These are phyloP conservation scores for Ceratobasidium sp. DNA, from an alignment of 1,284 basidiomycete species.

Conservation along the genomic window DNA sequence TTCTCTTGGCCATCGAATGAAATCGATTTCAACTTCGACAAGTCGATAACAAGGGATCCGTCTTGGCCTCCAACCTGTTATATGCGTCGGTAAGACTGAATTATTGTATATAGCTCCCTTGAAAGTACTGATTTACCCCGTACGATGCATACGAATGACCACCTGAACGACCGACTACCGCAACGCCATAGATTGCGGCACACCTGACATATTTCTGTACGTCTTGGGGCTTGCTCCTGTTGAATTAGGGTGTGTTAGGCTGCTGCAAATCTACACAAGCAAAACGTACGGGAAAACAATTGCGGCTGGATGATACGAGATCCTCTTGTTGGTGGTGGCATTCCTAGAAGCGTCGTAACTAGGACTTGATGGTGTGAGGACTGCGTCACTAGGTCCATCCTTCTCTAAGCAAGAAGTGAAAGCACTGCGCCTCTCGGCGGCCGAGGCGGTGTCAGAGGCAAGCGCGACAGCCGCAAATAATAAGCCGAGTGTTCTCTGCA, in stretches of 20 bases:
- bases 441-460: neutral
- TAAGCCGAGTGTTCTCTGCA: neutral
- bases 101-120: neutral
- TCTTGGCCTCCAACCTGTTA: constrained; percentile 43
- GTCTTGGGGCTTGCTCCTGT: constrained; percentile 32
- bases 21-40: constrained; percentile 43
- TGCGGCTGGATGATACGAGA: constrained; percentile 42
- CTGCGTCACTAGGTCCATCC: neutral
- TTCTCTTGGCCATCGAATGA: constrained; percentile 22
- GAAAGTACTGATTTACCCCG: constrained; percentile 26
- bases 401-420: constrained; percentile 29
- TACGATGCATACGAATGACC: constrained; percentile 45
- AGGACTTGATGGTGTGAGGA: constrained; percentile 11
- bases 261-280: neutral
- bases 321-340: constrained; percentile 41
- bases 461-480: neutral
- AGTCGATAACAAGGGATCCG: constrained; percentile 42
- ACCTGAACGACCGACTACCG: constrained; percentile 44
- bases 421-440: constrained; percentile 6
- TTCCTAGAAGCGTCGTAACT: neutral
- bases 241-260: neutral
- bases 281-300: constrained; percentile 43
- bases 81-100: neutral
- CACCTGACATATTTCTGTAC: constrained; percentile 43
- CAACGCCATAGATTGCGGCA: constrained; percentile 30